Percentiles rank a stretch among this genome's conserved stretches.
These are phyloP conservation scores for Cryphonectria carpinicola DNA, from an alignment of 2,329 filamentous ascomycete species.

Conservation along the genomic window DNA sequence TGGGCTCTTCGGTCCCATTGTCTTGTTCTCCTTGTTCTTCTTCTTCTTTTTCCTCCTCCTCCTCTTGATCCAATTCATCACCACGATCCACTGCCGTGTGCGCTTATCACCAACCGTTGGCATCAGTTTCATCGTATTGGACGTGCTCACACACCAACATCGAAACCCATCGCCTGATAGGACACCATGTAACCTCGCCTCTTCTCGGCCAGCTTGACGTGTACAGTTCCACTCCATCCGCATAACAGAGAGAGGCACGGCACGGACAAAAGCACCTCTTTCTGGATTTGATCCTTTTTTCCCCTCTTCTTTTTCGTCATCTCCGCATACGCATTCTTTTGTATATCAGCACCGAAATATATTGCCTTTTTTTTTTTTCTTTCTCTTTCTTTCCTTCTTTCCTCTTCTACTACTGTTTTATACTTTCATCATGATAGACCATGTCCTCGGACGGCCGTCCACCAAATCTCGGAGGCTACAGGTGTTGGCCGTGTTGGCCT, in stretches of 20 bases:
- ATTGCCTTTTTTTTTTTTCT: not conserved
- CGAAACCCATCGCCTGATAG: constrained; percentile 11
- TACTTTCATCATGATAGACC: constrained; percentile 66
- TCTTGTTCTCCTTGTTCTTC: not conserved
- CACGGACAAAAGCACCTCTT: not conserved
- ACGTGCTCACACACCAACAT: not conserved
- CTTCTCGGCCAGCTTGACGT: constrained; percentile 4
- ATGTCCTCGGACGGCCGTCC: constrained; percentile 89
- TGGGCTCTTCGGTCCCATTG: not conserved
- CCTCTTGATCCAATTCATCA: not conserved
- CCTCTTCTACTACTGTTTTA: not conserved
- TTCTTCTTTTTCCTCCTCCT: not conserved
- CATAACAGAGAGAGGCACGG: constrained; percentile 1
- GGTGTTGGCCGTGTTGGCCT: constrained; percentile 85
- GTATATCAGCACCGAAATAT: not conserved
- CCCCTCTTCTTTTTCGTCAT: not conserved
- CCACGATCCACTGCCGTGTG: not conserved
- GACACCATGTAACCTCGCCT: constrained; percentile 7
- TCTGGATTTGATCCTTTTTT: not conserved
- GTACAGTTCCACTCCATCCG: not conserved
- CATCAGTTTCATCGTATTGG: not conserved
- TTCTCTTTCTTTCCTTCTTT: not conserved
- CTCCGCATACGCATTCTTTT: not conserved
- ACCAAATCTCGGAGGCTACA: constrained; percentile 90
- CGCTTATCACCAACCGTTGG: not conserved